Evolutionary conservation across 257 asterid genomes (phyloP), one percentile per base, ranked within the genome.

Genomic region (Plantago ovata): DNA sequence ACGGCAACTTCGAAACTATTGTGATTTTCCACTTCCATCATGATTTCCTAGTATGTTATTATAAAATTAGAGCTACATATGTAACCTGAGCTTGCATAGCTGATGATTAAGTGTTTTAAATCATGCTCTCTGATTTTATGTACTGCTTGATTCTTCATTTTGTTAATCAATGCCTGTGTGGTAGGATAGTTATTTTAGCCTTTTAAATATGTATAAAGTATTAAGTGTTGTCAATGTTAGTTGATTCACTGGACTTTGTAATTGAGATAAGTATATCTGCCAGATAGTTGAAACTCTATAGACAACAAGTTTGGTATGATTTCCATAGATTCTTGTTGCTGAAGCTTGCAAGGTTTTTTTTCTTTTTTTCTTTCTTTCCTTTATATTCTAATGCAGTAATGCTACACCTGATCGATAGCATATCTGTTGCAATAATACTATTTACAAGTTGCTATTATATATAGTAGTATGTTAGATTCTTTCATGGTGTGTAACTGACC

Each of bases 401-500:
- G 32, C 18, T 63, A 22, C 38, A 2, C 3, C 38, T 33, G 20
- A 21, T 14, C 11, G 47, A 32, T 20, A 16, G 44, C 20, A 9
- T 56, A 62, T 43, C 23, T 11, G 57, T n/a, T 46, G 18, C n/a
- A 38, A 14, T 58, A 46, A 33, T 22, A 36, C 14, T 59, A 16
- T 63, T 47, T 22, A 1, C 47, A 44, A 67, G 68, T 40, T 1
- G 36, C 6, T 66, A 43, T 54, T 45, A 13, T 15, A 14, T 19
- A 9, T 21, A 15, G n/a, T 39, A 64, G 64, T 63, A 56, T 58
- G 40, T 48, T 43, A 23, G 59, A 49, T 59, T 22, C 38, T 15
- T 41, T 38, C 46, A 10, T 13, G 28, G 48, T 10, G 42, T 48
- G 21, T 63, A 64, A 63, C 64, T 43, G 52, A 49, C 94, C 95